phyloP scores from a whole-genome alignment of 2,329 filamentous ascomycete species.

The Fusarium setosum region DNA sequence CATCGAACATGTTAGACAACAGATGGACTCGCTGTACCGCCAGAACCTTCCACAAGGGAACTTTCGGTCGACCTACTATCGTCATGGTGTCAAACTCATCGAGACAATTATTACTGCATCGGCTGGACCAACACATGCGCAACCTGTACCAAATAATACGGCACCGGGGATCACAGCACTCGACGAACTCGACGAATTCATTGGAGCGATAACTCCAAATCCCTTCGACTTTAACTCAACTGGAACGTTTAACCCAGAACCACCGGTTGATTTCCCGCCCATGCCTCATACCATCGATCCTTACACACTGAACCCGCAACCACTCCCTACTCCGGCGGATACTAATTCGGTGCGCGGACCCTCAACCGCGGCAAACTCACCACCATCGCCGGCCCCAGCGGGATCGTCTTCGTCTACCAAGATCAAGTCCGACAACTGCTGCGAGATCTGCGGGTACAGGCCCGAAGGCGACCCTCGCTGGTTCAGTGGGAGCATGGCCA shows the following conservation, averaged over 20 bases:
- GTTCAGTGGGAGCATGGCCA: constrained; percentile 69
- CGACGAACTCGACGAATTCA: constrained; percentile 32
- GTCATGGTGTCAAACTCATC: constrained; percentile 54
- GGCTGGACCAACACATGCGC: constrained; percentile 1
- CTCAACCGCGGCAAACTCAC: constrained; percentile 39
- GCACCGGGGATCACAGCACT: constrained; percentile 14
- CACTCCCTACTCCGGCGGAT: constrained; percentile 37
- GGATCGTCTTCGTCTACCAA: constrained; percentile 41
- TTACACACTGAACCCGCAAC: constrained; percentile 25
- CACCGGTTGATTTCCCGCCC: constrained; percentile 10
- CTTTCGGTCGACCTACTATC: constrained; percentile 56
- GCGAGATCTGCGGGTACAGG: constrained; percentile 65
- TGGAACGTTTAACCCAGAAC: constrained; percentile 24
- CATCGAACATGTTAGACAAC: constrained; percentile 51
- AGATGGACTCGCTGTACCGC: constrained; percentile 58
- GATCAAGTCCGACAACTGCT: constrained; percentile 58
- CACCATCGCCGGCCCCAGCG: constrained; percentile 32
- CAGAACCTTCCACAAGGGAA: constrained; percentile 27
- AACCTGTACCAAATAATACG: constrained; percentile 18
- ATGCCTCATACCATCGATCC: constrained; percentile 27
- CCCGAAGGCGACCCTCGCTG: constrained; percentile 68
- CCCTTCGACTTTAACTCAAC: constrained; percentile 34
- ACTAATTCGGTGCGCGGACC: constrained; percentile 32
- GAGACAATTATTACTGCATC: constrained; percentile 49
- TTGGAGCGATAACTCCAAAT: constrained; percentile 28